Evolutionary conservation across 345 rosid genomes (phyloP), one percentile per base, ranked within the genome.

Genomic region (Lagerstroemia speciosa): DNA sequence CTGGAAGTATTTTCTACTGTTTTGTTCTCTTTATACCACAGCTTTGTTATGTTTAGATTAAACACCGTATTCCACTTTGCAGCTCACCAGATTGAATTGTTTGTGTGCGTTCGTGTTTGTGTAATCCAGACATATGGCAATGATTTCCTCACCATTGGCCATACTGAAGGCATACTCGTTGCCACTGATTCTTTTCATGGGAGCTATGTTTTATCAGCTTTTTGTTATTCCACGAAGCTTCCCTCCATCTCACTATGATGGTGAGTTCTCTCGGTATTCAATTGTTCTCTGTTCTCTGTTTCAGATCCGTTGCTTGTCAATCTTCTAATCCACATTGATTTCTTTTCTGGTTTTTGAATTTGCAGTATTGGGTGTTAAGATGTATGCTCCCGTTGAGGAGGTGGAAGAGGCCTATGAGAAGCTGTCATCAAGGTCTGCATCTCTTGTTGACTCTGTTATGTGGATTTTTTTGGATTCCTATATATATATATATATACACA

Each of bases 161-260:
- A 69, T 46, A 45, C 46, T 83, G 76, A 90, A 76, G 71, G 90
- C 87, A 22, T 93, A 93, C 74, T 76, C 82, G 11, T 74, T 77
- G 64, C 98, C 98, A 3, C 71, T 86, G 30, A 12, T 83, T 58
- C 87, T 93, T 57, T 82, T 90, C 77, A 34, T 73, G 30, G 82
- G 84, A 64, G 78, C 87, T 55, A 66, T 93, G 74, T 77, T 89
- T 75, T 93, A 83, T 73, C 98, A 93, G 83, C 87, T 90, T 36
- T 69, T 84, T 71, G 79, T 90, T 74, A 84, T 90, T 67, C 98
- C 97, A 64, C 85, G 82, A 65, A 77, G 87, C 50, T 93, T 85
- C 72, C 94, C 97, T 72, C 78, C 78, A 66, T 84, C 94, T 66
- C 91, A 91, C 78, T 91, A 93, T 82, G 91, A 91, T 43, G 89